Evolutionary conservation across 805 yeast genomes (phyloP).

Genomic region (Yarrowia divulgata): DNA sequence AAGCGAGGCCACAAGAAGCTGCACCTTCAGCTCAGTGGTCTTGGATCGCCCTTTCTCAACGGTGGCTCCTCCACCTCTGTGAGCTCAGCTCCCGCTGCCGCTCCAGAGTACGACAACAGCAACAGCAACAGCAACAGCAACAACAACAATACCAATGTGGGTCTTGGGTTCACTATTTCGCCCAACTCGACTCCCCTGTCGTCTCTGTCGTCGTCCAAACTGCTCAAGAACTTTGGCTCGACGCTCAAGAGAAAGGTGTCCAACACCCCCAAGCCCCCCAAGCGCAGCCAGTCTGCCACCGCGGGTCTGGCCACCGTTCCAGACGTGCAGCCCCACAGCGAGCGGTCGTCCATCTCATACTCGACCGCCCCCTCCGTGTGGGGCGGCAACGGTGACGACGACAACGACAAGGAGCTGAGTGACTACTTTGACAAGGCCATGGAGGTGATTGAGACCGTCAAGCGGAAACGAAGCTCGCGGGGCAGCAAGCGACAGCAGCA

Average conservation of each 20-base stretch:
- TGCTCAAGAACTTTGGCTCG: conserved; percentile 36
- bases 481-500: conserved; percentile 26
- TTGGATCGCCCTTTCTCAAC: conserved; percentile 9
- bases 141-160: conserved; percentile 17
- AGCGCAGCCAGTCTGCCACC: conserved; percentile 26
- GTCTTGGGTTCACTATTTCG: conserved; percentile 26
- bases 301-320: conserved; percentile 30
- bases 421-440: conserved; percentile 40
- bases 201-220: conserved; percentile 31
- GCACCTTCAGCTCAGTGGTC: conserved; percentile 35
- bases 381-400: conserved; percentile 37
- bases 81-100: conserved; percentile 13
- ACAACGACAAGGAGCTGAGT: conserved; percentile 36
- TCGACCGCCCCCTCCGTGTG: conserved; percentile 17
- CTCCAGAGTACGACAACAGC: not conserved
- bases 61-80: conserved; percentile 12
- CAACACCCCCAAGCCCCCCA: conserved; percentile 27
- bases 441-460: conserved; percentile 39
- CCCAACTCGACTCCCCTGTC: conserved; percentile 16
- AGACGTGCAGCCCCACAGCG: conserved; percentile 24
- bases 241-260: conserved; percentile 32
- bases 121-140: not conserved
- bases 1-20: conserved; percentile 19
- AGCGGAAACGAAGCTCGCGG: conserved; percentile 27
- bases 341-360: conserved; percentile 4